These are phyloP conservation scores for Dioscorea cayenensis DNA, from an alignment of 116 monocot species.

Conservation along the genomic window DNA sequence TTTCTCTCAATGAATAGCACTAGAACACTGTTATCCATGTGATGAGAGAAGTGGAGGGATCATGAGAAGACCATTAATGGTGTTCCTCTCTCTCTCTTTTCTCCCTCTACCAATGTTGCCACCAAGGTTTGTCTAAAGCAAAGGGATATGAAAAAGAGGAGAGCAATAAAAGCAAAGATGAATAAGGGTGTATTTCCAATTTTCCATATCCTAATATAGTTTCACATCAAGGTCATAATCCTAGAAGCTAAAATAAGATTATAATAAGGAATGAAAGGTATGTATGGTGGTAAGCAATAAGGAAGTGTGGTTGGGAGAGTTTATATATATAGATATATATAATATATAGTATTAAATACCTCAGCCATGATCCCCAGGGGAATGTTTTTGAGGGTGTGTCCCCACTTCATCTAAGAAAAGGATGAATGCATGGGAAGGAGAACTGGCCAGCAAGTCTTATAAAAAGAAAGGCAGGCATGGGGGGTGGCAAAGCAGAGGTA, in stretches of 20 bases:
- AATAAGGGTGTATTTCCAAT: not conserved
- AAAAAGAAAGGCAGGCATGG: slow-evolving; percentile 3
- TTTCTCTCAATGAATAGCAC: not conserved
- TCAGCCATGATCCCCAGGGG: not conserved
- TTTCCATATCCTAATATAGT: not conserved
- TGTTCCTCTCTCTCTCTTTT: not conserved
- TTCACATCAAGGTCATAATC: not conserved
- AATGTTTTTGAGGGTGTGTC: slow-evolving; percentile 1
- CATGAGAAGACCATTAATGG: not conserved
- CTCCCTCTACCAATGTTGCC: too few relatives aligned
- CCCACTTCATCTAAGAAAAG: not conserved
- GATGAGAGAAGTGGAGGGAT: not conserved
- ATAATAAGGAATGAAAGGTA: not conserved
- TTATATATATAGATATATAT: too few relatives aligned
- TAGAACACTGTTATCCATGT: not conserved
- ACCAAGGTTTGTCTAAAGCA: not conserved
- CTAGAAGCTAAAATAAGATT: not conserved
- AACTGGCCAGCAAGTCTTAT: not conserved
- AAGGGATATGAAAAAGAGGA: slow-evolving; percentile 1
- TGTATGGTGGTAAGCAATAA: not conserved
- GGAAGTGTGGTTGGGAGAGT: not conserved
- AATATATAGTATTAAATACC: not conserved
- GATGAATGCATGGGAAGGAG: slow-evolving; percentile 4
- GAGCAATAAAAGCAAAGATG: not conserved
- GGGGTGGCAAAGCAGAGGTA: not conserved